Evolutionary conservation across 805 yeast species (phyloP).

Genomic region (Hanseniaspora lachancei): DNA sequence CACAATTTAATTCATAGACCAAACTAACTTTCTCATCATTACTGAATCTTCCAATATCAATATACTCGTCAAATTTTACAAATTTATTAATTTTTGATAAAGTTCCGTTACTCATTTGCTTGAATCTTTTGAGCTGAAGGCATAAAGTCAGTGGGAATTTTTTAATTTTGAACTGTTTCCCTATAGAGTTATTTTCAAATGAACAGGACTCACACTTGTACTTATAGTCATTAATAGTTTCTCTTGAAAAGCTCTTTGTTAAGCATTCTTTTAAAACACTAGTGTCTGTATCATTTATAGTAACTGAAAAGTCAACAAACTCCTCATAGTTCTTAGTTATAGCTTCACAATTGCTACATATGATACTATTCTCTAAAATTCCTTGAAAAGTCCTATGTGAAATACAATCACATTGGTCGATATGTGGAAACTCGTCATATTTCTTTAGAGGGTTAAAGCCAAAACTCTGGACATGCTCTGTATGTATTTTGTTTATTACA

Average conservation of each 20-base stretch:
- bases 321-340: conserved; percentile 63
- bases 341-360: conserved; percentile 54
- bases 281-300: conserved; percentile 20
- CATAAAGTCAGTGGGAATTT: conserved; percentile 66
- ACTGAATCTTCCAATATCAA: conserved; percentile 55
- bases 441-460: conserved; percentile 14
- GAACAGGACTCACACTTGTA: conserved; percentile 58
- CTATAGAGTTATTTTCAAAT: conserved; percentile 41
- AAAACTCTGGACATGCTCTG: conserved; percentile 20
- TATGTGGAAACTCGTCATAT: conserved; percentile 12
- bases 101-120: conserved; percentile 29
- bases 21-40: conserved; percentile 17
- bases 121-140: conserved; percentile 66
- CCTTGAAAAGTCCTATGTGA: conserved; percentile 79
- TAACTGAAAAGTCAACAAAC: conserved; percentile 69
- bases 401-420: conserved; percentile 51
- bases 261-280: conserved; percentile 48
- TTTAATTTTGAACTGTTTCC: conserved; percentile 57
- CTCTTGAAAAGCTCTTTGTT: conserved; percentile 62
- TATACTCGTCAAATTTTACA: conserved; percentile 56
- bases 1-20: conserved; percentile 73
- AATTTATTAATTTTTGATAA: conserved; percentile 65
- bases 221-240: conserved; percentile 52
- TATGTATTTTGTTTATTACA: conserved; percentile 69
- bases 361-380: conserved; percentile 62